Evolutionary conservation across 768 basidiomycete species (phyloP), one percentile per base, ranked within the genome.

Genomic region (Leccinellum rugosiceps): DNA sequence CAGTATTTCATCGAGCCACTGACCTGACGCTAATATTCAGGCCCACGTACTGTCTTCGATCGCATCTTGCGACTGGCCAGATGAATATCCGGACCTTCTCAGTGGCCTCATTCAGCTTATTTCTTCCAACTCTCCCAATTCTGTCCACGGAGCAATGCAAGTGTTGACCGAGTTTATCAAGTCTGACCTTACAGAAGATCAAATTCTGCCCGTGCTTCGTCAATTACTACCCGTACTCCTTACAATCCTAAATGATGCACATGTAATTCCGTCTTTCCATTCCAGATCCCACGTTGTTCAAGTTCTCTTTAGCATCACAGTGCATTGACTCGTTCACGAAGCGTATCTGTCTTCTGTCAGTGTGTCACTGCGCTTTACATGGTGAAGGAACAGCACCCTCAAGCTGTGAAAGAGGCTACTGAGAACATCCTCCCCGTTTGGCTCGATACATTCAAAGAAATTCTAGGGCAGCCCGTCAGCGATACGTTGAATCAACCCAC

Each of bases 131-230:
- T 85, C 86, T 3, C 74, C 89, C 1, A 80, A 84, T 56, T 81
- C 91, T 6, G 90, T 97, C 6, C 94, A 98, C 72, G 97, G 97
- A 23, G 89, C 95, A 23, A 94, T 99, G 91, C 87, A 94, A 70
- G 91, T 98, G 21, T 85, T 99, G 66, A 87, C 88, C 9, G 97
- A 99, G 66, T 95, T 98, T 72, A 90, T 96, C 67, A 88, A 91
- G 72, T 85, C 90, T 7, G 95, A 95, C 67, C 75, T 98, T 59
- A 90, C 90, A 9, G 97, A 98, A 68, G 95, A 98, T 67, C 96
- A 98, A 77, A 86, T 97, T 32, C 74, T 98, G 1, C 94, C 93
- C 11, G 86, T 98, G 19, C 81, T 97, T n/a, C 85, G 88, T 44
- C 83, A 94, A 68, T 80, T 98, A 35, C 77, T 96, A 3, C 97